Conservation (phyloP, 2,329 filamentous ascomycete genomes). For the Alternaria gansuensis region DNA sequence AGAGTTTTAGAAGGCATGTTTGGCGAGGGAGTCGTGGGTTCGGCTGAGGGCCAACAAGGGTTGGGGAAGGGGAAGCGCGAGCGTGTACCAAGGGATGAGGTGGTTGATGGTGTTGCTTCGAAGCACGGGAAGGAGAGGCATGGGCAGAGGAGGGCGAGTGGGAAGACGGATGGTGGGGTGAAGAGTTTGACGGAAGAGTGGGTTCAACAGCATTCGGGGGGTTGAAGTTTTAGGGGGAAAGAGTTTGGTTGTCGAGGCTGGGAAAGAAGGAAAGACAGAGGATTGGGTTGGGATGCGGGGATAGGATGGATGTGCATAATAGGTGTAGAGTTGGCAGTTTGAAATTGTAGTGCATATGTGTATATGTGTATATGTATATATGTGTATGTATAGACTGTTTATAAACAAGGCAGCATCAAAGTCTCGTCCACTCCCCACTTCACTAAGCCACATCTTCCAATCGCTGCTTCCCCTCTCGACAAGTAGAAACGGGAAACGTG, state of each 20-base stretch:
- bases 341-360: neutral
- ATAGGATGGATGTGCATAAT: neutral
- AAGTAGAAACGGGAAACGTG: neutral
- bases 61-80: neutral
- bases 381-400: neutral
- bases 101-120: constrained; percentile 28
- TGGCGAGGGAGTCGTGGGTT: neutral
- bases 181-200: constrained; percentile 31
- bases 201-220: constrained; percentile 32
- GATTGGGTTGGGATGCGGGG: neutral
- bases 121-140: constrained; percentile 17
- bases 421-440: too few species aligned
- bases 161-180: constrained; percentile 18
- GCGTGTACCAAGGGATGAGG: too few species aligned
- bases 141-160: constrained; percentile 2
- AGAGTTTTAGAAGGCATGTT: constrained; percentile 49
- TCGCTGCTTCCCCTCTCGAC: neutral
- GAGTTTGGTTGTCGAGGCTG: neutral
- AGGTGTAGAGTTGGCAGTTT: neutral
- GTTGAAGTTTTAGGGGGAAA: constrained; percentile 16
- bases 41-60: too few species aligned
- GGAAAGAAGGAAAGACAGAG: neutral
- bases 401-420: neutral
- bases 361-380: neutral
- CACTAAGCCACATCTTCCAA: neutral